phyloP scores from a whole-genome alignment of 2,329 filamentous ascomycete genomes.

The Botrytis fragariae region DNA sequence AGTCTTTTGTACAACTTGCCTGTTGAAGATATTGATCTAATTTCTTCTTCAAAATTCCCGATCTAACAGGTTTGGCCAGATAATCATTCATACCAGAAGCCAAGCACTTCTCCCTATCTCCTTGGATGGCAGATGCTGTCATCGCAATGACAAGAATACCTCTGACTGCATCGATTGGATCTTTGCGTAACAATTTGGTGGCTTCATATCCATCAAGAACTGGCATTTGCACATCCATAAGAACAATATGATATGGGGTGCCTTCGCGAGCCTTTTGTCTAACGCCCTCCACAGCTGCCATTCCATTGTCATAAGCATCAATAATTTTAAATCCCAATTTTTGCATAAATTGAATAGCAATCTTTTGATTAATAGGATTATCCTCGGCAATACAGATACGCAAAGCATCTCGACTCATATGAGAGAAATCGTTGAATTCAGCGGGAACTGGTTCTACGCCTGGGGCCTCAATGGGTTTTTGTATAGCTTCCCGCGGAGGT shows the following conservation, averaged over 20 bases:
- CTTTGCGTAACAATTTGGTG: slow-evolving; percentile 76
- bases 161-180: slow-evolving; percentile 71
- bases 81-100: slow-evolving; percentile 98
- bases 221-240: slow-evolving; percentile 98
- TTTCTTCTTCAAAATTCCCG: slow-evolving; percentile 81
- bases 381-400: slow-evolving; percentile 93
- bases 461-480: slow-evolving; percentile 45
- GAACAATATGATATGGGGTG: slow-evolving; percentile 79
- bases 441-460: slow-evolving; percentile 40
- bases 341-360: slow-evolving; percentile 86
- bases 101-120: slow-evolving; percentile 92
- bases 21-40: slow-evolving; percentile 62
- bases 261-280: slow-evolving; percentile 69
- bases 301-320: slow-evolving; percentile 85
- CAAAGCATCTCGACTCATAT: slow-evolving; percentile 72
- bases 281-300: slow-evolving; percentile 84
- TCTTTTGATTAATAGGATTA: slow-evolving; percentile 91
- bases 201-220: slow-evolving; percentile 90
- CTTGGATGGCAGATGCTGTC: slow-evolving; percentile 93
- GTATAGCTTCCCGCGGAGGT: slow-evolving; percentile 36
- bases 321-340: slow-evolving; percentile 79
- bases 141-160: slow-evolving; percentile 93
- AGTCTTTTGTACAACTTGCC: slow-evolving; percentile 23
- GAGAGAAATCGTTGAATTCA: slow-evolving; percentile 64
- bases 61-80: slow-evolving; percentile 89